Evolutionary conservation across 139 green algal genomes (phyloP), one percentile per base, ranked within the genome.

Genomic region (Micractinium sp.): DNA sequence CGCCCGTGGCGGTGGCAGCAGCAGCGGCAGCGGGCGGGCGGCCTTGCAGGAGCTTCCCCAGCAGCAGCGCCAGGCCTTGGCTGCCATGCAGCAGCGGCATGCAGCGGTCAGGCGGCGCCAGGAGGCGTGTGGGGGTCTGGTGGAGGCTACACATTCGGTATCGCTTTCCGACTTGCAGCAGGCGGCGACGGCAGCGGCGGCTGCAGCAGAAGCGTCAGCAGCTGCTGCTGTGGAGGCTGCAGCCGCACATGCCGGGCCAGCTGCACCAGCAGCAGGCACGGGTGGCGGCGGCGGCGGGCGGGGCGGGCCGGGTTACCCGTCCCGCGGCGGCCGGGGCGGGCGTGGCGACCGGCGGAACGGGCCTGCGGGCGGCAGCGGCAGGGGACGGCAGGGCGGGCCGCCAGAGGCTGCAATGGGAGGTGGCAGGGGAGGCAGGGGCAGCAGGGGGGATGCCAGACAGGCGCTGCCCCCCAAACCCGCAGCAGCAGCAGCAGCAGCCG

Each of bases 41-140:
- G 39, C 83, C 16, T 1, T 87, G 38, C 27, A 31, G 27, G 29
- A 25, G 36, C 83, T 87, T 38, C 71, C 83, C 16, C 14, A 14
- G 39, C 27, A 63, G 83, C 83, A 87, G 83, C 83, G 31, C 13
- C 25, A 87, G 66, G 56, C 63, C 0, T 67, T 87, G 67, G 63
- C n/a, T 18, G 83, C 66, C 36, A 87, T 87, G 83, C 83, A 87
- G 83, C 66, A 35, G 67, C 83, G 67, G 83, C 83, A 87, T 29
- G 83, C 83, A 0, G 83, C 83, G 3, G 67, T 87, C 20, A 80
- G 19, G 67, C 63, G 29, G 38, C 83, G 83, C 27, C 83, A 87
- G 83, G 33, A 63, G 63, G 66, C 63, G 0, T 87, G 83, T 22
- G 83, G 83, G 0, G 83, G 83, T 0, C 41, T 87, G 41, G 83